Conservation (phyloP, 2,329 filamentous ascomycete genomes). For the Penicillium nordicum region DNA sequence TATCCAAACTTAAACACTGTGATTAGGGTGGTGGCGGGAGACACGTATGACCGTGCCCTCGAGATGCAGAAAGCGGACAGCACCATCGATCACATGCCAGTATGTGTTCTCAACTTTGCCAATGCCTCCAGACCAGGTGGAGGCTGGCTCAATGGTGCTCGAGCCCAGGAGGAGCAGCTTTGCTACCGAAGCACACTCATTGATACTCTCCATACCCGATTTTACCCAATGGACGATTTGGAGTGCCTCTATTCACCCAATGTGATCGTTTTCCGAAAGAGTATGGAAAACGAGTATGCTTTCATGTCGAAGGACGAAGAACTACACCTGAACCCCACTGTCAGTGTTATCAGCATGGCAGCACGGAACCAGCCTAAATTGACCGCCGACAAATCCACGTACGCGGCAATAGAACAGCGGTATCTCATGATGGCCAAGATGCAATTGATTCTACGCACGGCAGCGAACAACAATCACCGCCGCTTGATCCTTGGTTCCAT, state of each 20-base stretch:
- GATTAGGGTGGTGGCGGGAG: constrained; percentile 54
- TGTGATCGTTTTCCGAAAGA: constrained; percentile 57
- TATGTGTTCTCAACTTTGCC: constrained; percentile 66
- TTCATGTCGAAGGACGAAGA: constrained; percentile 35
- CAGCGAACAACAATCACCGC: constrained; percentile 55
- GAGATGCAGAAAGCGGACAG: constrained; percentile 27
- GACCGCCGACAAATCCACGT: constrained; percentile 28
- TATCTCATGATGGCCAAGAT: constrained; percentile 61
- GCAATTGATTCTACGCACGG: constrained; percentile 57
- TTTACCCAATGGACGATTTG: constrained; percentile 54
- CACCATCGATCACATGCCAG: constrained; percentile 28
- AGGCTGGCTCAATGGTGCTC: constrained; percentile 59
- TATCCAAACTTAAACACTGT: constrained; percentile 38
- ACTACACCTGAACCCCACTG: constrained; percentile 11
- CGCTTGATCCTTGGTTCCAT: constrained; percentile 65
- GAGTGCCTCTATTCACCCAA: constrained; percentile 59
- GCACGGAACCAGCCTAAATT: constrained; percentile 49
- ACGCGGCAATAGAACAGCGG: constrained; percentile 45
- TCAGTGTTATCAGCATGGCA: constrained; percentile 61
- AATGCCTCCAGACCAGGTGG: constrained; percentile 58
- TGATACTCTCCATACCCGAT: constrained; percentile 38
- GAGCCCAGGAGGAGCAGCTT: constrained; percentile 67
- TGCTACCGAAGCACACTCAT: constrained; percentile 58
- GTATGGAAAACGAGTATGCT: constrained; percentile 46
- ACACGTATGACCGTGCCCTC: constrained; percentile 58